Percentiles rank a stretch among this genome's conserved stretches.
These are phyloP conservation scores for Acanthamoeba healyi DNA, from an alignment of 208 protist species.

Conservation along the genomic window DNA sequence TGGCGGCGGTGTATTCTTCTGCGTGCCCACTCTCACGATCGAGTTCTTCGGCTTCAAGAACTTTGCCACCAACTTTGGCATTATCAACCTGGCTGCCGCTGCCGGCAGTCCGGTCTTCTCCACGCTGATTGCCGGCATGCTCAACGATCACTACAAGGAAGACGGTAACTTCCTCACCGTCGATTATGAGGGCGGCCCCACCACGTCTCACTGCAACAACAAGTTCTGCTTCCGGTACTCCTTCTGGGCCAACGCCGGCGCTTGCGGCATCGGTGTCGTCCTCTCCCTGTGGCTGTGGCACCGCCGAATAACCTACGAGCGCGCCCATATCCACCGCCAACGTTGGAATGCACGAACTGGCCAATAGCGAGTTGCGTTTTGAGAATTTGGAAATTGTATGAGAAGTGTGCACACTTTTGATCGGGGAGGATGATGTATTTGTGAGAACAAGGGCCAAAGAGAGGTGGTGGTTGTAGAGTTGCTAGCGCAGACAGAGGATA, in stretches of 20 bases:
- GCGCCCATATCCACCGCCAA: not conserved
- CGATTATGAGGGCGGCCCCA: not conserved
- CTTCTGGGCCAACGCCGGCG: not conserved
- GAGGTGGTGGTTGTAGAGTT: too few species aligned
- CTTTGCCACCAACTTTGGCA: conserved; percentile 56
- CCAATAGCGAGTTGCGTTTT: not conserved
- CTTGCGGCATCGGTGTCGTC: not conserved
- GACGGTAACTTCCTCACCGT: not conserved
- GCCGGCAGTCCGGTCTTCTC: conserved; percentile 6
- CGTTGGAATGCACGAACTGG: not conserved
- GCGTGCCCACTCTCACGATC: conserved; percentile 20
- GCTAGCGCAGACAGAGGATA: too few species aligned
- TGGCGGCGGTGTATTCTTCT: not conserved
- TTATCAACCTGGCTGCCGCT: conserved; percentile 25
- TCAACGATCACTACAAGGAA: conserved; percentile 33
- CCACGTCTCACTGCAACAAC: conserved; percentile 32
- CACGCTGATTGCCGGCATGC: conserved; percentile 42
- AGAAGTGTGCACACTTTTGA: too few species aligned
- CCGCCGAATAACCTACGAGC: not conserved
- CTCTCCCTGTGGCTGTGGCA: not conserved
- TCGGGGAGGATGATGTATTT: too few species aligned
- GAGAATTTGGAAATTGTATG: too few species aligned
- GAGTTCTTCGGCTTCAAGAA: conserved; percentile 54
- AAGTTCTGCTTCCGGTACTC: not conserved
- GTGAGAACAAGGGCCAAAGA: too few species aligned